Conservation (phyloP, 768 basidiomycete species). For the Wakefieldia striispora region DNA sequence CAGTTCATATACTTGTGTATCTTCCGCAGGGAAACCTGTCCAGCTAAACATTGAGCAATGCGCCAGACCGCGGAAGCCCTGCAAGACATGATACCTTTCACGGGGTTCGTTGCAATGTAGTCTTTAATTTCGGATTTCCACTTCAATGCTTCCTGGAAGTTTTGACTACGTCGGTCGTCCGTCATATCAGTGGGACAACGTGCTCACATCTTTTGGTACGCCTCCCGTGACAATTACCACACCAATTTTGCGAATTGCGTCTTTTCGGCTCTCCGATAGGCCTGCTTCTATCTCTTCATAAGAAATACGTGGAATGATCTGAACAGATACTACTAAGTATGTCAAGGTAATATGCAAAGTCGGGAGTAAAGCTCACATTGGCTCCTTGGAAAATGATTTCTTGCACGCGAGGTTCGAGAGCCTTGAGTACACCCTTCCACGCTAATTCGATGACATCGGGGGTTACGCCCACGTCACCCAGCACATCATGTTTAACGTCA, state of each 20-base stretch:
- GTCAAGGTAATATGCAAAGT: neutral
- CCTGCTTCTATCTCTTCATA: constrained; percentile 47
- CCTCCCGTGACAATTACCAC: constrained; percentile 57
- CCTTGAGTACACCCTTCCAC: constrained; percentile 55
- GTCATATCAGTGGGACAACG: constrained; percentile 2
- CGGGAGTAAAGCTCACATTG: constrained; percentile 35
- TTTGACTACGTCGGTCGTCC: neutral
- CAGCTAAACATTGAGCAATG: neutral
- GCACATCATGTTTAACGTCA: constrained; percentile 56
- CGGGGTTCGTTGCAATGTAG: constrained; percentile 52
- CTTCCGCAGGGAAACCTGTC: constrained; percentile 61
- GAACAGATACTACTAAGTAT: neutral
- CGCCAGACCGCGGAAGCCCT: neutral
- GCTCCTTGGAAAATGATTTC: constrained; percentile 48
- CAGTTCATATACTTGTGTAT: constrained; percentile 72
- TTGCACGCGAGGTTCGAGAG: constrained; percentile 44
- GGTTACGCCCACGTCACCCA: constrained; percentile 33
- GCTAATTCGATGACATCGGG: constrained; percentile 37
- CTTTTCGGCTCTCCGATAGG: constrained; percentile 43
- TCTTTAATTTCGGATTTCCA: constrained; percentile 58
- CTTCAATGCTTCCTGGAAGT: constrained; percentile 48
- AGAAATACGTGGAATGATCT: constrained; percentile 53
- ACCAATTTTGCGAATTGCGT: constrained; percentile 49
- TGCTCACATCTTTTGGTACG: constrained; percentile 48
- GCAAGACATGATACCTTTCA: constrained; percentile 44